Conservation (phyloP, 2,329 filamentous ascomycete genomes). For the Arthrobotrys pseudoclavata region DNA sequence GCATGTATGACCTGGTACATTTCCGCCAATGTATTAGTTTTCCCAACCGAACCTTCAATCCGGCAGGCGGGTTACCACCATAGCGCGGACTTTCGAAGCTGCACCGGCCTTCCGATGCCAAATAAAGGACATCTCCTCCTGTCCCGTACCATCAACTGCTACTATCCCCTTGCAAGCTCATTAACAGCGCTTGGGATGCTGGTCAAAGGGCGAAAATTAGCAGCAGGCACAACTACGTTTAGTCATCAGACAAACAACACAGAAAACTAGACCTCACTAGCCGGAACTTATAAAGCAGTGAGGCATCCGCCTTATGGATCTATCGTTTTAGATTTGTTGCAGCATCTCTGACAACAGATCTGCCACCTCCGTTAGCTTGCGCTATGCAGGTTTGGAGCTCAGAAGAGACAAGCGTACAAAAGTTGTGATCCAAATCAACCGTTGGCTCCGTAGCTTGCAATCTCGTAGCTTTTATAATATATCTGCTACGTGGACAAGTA, state of each 20-base stretch:
- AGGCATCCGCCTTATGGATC: constrained; percentile 17
- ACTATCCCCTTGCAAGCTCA: constrained; percentile 30
- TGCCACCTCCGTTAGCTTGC: constrained; percentile 42
- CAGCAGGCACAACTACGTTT: constrained; percentile 20
- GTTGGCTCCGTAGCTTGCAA: constrained; percentile 29
- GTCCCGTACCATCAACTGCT: constrained; percentile 36
- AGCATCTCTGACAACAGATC: constrained; percentile 54
- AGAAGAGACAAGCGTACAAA: constrained; percentile 48
- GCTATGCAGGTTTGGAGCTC: constrained; percentile 54
- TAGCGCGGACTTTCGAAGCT: constrained; percentile 31
- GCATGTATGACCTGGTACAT: constrained; percentile 37
- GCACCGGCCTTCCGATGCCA: constrained; percentile 23
- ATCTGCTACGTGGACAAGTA: constrained; percentile 21
- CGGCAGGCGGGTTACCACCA: constrained; percentile 39
- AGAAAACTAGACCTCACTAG: constrained; percentile 18
- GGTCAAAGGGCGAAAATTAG: constrained; percentile 39
- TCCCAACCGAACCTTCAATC: constrained; percentile 19
- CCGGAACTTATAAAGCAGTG: constrained; percentile 47
- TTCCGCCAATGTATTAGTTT: constrained; percentile 20
- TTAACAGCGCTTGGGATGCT: constrained; percentile 41
- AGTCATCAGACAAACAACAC: constrained; percentile 13
- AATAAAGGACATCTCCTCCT: constrained; percentile 46
- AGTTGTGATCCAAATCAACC: constrained; percentile 31
- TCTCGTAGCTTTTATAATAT: constrained; percentile 44
- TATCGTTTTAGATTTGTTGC: constrained; percentile 39